Base-by-base conservation (phyloP, 345 rosid genomes). In the Syzygium aromaticum region DNA sequence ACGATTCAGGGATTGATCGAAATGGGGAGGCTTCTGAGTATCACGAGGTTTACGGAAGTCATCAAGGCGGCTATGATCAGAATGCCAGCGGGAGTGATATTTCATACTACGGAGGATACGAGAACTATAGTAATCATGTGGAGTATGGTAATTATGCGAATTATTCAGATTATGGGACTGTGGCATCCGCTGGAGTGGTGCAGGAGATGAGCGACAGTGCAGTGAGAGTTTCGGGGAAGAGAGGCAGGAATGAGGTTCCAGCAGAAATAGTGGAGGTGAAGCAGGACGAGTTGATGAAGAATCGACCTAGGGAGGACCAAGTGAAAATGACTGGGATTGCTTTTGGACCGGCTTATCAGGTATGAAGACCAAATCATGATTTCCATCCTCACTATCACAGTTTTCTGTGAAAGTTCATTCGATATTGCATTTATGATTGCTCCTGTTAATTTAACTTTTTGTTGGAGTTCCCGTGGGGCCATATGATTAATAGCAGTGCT, bases 341-440 rank as follows among this genome's bases (percentile, higher is more conserved):
- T 64, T 96, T 98, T 85, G 99, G 99, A 54, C 99, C 99, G 78
- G 84, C 98, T 52, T 93, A 95, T 91, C 96, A 95, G 99, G 99
- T 98, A 84, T 19, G 82, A 38, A 73, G 82, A 73, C 49, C 82
- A 73, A 5, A 5, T 9, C 27, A 38, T 22, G 22, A 10, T 5
- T 73, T 5, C 19, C 49, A 73, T 73, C 49, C 49, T 82, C 52
- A 49, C 13, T 82, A 14, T 52, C 83, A 3, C 30, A 82, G n/a
- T 51, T 21, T 51, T 82, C 28, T 51, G 53, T 43, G 30, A 80
- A 80, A 22, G 30, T 43, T 19, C 33, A 56, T 57, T 57, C 22
- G 23, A 38, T 33, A 73, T 73, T 33, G 82, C 49, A 11, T 21
- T 19, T 38, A 25, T 33, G 80, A 73, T 73, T 73, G 49, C 80